These are phyloP conservation scores for Lepidium africanum DNA, from an alignment of 345 rosid genomes.

Conservation along the genomic window DNA sequence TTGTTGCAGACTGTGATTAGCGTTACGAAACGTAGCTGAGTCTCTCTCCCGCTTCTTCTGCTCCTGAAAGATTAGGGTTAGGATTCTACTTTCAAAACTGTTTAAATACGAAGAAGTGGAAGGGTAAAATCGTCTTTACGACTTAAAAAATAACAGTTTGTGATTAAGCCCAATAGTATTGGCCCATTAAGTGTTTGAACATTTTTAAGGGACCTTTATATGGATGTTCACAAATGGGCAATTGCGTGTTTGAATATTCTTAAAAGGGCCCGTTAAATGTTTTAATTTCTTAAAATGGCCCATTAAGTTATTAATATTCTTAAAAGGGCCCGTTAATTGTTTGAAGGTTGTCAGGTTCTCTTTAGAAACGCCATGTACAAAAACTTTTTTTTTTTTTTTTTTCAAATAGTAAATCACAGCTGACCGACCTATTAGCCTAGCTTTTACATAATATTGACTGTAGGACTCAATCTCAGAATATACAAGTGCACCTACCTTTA, in stretches of 20 bases:
- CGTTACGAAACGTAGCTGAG: not conserved
- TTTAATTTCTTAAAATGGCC: not conserved
- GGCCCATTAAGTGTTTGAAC: not conserved
- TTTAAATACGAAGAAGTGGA: not conserved
- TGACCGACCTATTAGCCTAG: too few species aligned
- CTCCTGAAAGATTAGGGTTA: not conserved
- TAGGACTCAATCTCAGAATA: too few species aligned
- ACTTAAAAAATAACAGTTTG: not conserved
- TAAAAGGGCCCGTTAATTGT: not conserved
- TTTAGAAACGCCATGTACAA: too few species aligned
- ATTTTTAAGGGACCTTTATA: not conserved
- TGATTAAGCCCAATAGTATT: slow-evolving; percentile 5
- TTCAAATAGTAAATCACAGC: too few species aligned
- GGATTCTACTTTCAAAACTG: not conserved
- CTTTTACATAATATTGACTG: too few species aligned
- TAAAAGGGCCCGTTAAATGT: not conserved
- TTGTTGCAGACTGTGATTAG: not conserved
- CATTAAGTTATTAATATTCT: not conserved
- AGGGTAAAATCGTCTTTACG: not conserved
- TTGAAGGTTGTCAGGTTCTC: not conserved
- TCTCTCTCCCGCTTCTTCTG: not conserved
- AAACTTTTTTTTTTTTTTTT: too few species aligned
- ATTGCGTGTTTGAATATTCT: not conserved
- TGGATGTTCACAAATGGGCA: not conserved
- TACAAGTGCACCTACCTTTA: too few species aligned